Conservation (phyloP, 768 basidiomycete genomes). For the Dentipellis fragilis region DNA sequence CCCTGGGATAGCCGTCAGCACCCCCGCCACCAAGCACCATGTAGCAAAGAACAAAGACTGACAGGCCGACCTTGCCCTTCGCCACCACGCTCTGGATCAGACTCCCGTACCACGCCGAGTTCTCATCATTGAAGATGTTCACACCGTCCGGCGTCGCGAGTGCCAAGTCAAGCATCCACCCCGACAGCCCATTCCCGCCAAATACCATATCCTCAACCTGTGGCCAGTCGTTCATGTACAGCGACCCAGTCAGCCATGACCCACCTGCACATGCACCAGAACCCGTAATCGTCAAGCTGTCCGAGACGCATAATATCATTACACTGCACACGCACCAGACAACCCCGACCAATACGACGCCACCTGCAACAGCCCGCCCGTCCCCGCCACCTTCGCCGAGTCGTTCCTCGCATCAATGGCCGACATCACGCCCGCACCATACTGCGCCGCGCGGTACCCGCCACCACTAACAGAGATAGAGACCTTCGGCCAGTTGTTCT, state of each 20-base stretch:
- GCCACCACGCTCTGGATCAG: constrained; percentile 45
- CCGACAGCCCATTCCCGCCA: constrained; percentile 39
- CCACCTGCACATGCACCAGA: constrained; percentile 32
- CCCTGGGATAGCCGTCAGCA: constrained; percentile 23
- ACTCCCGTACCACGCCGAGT: constrained; percentile 44
- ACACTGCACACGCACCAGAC: constrained; percentile 34
- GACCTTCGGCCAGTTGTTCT: constrained; percentile 35
- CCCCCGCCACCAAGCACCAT: background rate
- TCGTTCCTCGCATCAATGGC: constrained; percentile 54
- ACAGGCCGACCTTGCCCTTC: constrained; percentile 47
- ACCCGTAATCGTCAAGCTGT: no score
- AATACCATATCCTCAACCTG: constrained; percentile 45
- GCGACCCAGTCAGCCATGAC: constrained; percentile 57
- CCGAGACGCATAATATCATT: no score
- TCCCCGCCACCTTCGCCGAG: constrained; percentile 45
- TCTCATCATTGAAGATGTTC: constrained; percentile 32
- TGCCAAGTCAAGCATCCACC: constrained; percentile 50
- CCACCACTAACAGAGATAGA: constrained; percentile 65
- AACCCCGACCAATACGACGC: constrained; percentile 58
- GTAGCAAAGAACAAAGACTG: constrained; percentile 17
- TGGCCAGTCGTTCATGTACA: constrained; percentile 58
- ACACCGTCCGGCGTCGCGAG: constrained; percentile 45
- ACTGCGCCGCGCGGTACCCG: constrained; percentile 59
- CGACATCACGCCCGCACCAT: constrained; percentile 47
- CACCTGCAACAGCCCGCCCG: constrained; percentile 64